phyloP scores from a whole-genome alignment of 2,329 filamentous ascomycete genomes.

The Colletotrichum incanum region DNA sequence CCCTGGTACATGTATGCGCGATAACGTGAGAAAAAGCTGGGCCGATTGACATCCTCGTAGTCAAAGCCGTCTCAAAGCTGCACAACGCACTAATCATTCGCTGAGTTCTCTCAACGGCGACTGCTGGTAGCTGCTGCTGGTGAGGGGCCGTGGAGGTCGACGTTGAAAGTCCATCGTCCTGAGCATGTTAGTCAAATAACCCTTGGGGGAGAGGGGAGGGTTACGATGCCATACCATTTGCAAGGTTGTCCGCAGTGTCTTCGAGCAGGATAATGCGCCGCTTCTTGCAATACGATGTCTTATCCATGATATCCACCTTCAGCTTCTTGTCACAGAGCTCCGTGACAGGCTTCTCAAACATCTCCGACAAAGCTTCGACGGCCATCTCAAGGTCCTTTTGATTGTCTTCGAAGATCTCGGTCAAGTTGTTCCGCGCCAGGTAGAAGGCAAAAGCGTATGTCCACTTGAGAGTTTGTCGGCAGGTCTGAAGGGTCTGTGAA shows the following conservation, averaged over 20 bases:
- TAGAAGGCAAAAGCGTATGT: constrained; percentile 99
- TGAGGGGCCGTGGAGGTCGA: constrained; percentile 49
- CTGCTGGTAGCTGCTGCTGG: constrained; percentile 46
- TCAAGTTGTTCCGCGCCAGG: constrained; percentile 94
- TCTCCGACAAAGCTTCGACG: constrained; percentile 96
- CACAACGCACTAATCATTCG: neutral
- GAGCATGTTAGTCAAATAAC: constrained; percentile 46
- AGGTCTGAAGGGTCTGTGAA: constrained; percentile 93
- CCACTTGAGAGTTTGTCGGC: constrained; percentile 99
- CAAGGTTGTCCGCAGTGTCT: constrained; percentile 93
- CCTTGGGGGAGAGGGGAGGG: neutral
- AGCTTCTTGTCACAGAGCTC: constrained; percentile 89
- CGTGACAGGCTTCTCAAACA: constrained; percentile 97
- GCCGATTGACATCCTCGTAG: neutral
- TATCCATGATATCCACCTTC: constrained; percentile 98
- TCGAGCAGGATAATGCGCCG: constrained; percentile 90
- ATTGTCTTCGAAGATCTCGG: constrained; percentile 98
- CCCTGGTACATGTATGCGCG: neutral
- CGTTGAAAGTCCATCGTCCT: constrained; percentile 66
- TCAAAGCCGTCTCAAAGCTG: neutral
- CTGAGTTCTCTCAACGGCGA: constrained; percentile 43
- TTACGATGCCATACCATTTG: constrained; percentile 73
- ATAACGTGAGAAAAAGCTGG: neutral
- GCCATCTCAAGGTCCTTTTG: constrained; percentile 98
- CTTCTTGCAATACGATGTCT: constrained; percentile 97